Evolutionary conservation across 2,329 filamentous ascomycete species (phyloP), one percentile per base, ranked within the genome.

Genomic region (Colletotrichum shisoi): DNA sequence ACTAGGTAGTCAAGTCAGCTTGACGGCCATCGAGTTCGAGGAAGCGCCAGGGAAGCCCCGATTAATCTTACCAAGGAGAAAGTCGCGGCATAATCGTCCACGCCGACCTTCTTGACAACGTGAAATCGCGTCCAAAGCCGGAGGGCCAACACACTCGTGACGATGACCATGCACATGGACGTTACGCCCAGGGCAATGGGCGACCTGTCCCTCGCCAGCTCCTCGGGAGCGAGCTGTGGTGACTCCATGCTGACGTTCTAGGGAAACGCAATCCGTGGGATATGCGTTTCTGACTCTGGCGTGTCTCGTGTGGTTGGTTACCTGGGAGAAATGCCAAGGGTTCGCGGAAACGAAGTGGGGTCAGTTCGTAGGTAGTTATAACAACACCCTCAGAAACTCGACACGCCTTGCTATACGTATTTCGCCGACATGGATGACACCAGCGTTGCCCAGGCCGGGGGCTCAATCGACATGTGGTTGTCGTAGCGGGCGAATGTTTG

Each of bases 11-110:
- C 13, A 1, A 15, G 21, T 59, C 34, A 67, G 53, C 9, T 34
- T 31, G 15, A 13, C 19, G 19, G 6, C 37, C 34, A 17, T 15
- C 4, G 17, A 17, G 19, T 3, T 11, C 2, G 40, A 34, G 37
- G 19, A 15, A 17, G 4, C 17, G 15, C 4, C 49, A 45, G 21
- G 70, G 19, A 44, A n/a, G 6, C 4, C 7, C 13, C 13, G 4
- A 51, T 34, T 11, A 24, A 48, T 68, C 69, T 60, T 56, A 76
- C 73, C 54, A 73, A 31, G 3, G 73, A 71, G 6, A 68, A 17
- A n/a, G 71, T 62, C 1, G 74, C 73, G n/a, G 70, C 64, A 54
- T 58, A 71, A 48, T 75, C 74, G 21, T 76, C 73, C 2, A 67
- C 48, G 3, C 74, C 74, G 34, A 74, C 62, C 37, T 71, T 70